phyloP scores from a whole-genome alignment of 805 yeast species.

The Monosporozyma aquatica region DNA sequence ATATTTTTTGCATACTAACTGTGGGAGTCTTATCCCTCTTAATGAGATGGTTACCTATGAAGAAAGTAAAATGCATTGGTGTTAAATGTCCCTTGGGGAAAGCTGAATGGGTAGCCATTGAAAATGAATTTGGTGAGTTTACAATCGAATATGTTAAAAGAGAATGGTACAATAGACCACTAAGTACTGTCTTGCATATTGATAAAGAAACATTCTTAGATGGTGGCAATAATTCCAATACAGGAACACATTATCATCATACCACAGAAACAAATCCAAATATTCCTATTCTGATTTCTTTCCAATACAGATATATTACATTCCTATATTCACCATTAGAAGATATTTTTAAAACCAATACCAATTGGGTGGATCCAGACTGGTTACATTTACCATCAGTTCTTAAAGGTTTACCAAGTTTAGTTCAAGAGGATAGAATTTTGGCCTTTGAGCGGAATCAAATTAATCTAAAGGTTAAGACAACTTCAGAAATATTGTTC shows the following conservation, averaged over 20 bases:
- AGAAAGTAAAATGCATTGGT: slow-evolving; percentile 61
- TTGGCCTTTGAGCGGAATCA: slow-evolving; percentile 71
- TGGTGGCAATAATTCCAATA: slow-evolving; percentile 5
- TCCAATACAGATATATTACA: slow-evolving; percentile 75
- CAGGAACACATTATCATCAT: slow-evolving; percentile 15
- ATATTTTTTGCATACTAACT: slow-evolving; percentile 46
- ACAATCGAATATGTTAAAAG: slow-evolving; percentile 48
- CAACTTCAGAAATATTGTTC: slow-evolving; percentile 52
- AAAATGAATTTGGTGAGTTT: slow-evolving; percentile 87
- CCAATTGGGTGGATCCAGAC: slow-evolving; percentile 74
- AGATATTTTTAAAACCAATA: slow-evolving; percentile 74
- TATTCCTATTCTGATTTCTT: slow-evolving; percentile 59
- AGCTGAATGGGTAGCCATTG: slow-evolving; percentile 89
- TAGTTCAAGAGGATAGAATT: slow-evolving; percentile 56
- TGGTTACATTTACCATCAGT: slow-evolving; percentile 58
- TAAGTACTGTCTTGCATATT: slow-evolving; percentile 53
- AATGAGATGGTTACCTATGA: slow-evolving; percentile 80
- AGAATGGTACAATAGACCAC: slow-evolving; percentile 56
- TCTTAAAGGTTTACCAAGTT: slow-evolving; percentile 60
- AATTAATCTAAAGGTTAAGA: slow-evolving; percentile 67
- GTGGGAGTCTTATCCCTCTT: slow-evolving; percentile 66
- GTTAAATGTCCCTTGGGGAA: slow-evolving; percentile 57
- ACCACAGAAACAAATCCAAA: slow-evolving; percentile 29
- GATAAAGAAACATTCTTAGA: slow-evolving; percentile 13
- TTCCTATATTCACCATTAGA: slow-evolving; percentile 80